Evolutionary conservation across 2,329 filamentous ascomycete species (phyloP).

Genomic region (Colletotrichum sp.): DNA sequence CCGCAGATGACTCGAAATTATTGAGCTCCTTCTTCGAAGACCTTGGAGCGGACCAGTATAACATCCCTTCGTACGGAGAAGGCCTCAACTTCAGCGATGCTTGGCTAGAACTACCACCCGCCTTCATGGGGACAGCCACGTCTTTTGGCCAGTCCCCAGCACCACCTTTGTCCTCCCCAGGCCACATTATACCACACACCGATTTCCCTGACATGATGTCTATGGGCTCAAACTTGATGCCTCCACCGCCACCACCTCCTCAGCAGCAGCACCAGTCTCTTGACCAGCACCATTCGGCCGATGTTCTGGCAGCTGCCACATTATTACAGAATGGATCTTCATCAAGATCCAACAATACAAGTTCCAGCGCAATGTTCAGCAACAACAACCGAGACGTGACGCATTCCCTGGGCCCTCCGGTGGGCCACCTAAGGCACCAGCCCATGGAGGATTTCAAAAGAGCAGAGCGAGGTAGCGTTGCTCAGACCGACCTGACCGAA

Average conservation of each 20-base stretch:
- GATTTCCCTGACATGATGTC: constrained; percentile 31
- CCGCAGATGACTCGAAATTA: constrained; percentile 64
- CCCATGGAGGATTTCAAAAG: constrained; percentile 46
- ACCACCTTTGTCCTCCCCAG: constrained; percentile 29
- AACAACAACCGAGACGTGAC: constrained; percentile 4
- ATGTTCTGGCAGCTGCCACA: constrained; percentile 64
- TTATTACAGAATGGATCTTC: constrained; percentile 50
- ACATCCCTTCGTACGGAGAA: constrained; percentile 54
- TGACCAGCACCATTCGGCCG: constrained; percentile 46
- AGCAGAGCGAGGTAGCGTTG: constrained; percentile 37
- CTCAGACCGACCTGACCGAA: constrained; percentile 27
- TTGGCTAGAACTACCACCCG: constrained; percentile 66
- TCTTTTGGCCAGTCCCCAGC: constrained; percentile 61
- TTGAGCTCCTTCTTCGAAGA: constrained; percentile 64
- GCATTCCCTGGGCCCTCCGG: constrained; percentile 34
- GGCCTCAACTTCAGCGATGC: constrained; percentile 53
- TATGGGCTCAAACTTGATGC: constrained; percentile 37
- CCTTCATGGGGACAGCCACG: constrained; percentile 69
- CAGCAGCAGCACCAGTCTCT: constrained; percentile 24
- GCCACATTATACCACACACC: constrained; percentile 28
- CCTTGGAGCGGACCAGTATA: constrained; percentile 56
- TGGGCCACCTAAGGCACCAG: constrained; percentile 48
- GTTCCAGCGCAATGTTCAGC: constrained; percentile 16
- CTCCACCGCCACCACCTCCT: constrained; percentile 37
- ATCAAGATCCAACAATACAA: constrained; percentile 26